Base-by-base conservation (phyloP, 768 basidiomycete species). In the Lyophyllum shimeji region DNA sequence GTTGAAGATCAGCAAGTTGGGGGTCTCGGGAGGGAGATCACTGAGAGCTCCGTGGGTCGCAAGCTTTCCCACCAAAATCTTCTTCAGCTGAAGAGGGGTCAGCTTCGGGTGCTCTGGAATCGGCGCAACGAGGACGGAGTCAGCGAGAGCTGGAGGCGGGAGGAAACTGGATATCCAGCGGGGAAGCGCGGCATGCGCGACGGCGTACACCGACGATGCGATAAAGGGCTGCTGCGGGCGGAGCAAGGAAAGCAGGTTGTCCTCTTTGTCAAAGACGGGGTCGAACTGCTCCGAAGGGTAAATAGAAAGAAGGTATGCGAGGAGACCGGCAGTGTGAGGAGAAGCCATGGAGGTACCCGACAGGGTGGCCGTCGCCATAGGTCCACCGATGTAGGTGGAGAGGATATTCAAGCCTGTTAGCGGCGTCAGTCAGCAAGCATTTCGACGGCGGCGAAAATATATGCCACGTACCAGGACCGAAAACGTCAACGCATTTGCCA, bases 301-400 rank as follows among this genome's bases (percentile, higher is more conserved):
- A 65, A 96, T 81, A 23, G 93, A 94, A 56, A 98, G 83, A 60
- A 94, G 81, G 81, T 98, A 98, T 12, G 95, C 95, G 50, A 93
- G 75, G 52, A 97, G 74, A 62, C 96, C 96, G 55, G 91, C 90
- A 42, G 83, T 86, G 75, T 96, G 95, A 45, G 96, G 96, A 7
- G 91, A 91, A 13, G 95, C 95, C 94, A 97, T 97, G 15, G 90
- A 93, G 7, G 93, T 95, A 42, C 93, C 93, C 0, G 91, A 93
- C 62, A 97, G 83, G 8, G 87, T 90, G 63, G 86, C 83, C 47
- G 77, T 78, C n/a, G 90, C 82, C 4, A 59, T 67, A 56, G 68
- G 70, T 57, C 82, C 80, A 29, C 85, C 85, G 56, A 80, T 93
- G 78, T 85, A 97, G 52, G 92, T 96, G 34, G 91, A 95, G 2